Conservation (phyloP, 2,329 filamentous ascomycete genomes). For the Apiospora phragmitis region DNA sequence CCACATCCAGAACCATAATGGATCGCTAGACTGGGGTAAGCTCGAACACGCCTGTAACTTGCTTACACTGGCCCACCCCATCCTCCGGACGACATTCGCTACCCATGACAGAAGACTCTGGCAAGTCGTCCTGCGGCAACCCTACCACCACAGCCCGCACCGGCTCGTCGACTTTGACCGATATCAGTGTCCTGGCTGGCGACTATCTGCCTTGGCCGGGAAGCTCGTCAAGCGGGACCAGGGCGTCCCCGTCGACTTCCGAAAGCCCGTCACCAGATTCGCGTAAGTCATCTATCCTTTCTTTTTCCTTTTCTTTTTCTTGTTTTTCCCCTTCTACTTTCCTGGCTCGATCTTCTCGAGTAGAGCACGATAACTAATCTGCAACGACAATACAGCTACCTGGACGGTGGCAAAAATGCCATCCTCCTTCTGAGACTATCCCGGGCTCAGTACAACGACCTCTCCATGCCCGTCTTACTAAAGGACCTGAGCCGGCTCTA, state of each 20-base stretch:
- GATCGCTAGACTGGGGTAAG: conserved; percentile 40
- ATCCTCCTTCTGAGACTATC: conserved; percentile 49
- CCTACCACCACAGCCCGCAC: conserved; percentile 17
- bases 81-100: conserved; percentile 56
- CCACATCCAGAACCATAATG: conserved; percentile 39
- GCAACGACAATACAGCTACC: not conserved
- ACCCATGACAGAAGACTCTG: conserved; percentile 46
- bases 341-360: too few relatives aligned
- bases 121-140: conserved; percentile 46
- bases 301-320: too few relatives aligned
- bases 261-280: conserved; percentile 49
- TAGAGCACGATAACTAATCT: not conserved
- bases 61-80: conserved; percentile 46
- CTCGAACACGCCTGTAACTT: conserved; percentile 48
- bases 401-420: conserved; percentile 49
- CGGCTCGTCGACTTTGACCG: conserved; percentile 39
- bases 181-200: conserved; percentile 40
- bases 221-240: conserved; percentile 47
- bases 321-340: not conserved
- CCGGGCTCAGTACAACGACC: conserved; percentile 50
- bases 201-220: conserved; percentile 38
- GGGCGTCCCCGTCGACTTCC: conserved; percentile 38
- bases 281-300: conserved; percentile 32
- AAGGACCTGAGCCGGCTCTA: conserved; percentile 51
- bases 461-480: conserved; percentile 45